Base-by-base conservation (phyloP, 2,329 filamentous ascomycete species). In the Sporothrix globosa region DNA sequence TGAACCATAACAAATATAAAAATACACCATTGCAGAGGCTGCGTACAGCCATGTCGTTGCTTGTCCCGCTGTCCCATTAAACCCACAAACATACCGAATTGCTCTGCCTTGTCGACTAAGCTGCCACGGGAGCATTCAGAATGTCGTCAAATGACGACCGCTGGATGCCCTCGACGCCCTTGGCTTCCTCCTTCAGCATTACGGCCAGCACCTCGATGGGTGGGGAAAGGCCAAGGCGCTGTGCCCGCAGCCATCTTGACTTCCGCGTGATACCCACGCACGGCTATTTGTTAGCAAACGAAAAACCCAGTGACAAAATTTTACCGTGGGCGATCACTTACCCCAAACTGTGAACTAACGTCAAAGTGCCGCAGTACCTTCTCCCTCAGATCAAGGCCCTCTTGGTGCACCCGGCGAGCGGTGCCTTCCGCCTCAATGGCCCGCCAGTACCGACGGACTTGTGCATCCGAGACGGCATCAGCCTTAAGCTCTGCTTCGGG, bases 321-420 rank as follows among this genome's bases (percentile, higher is more conserved):
- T 17, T 44, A 44, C 41, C 1, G 19, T n/a, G 19, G 2, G n/a
- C 13, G 2, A 27, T 69, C n/a, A 88, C 92, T 83, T 88, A 97
- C 93, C 70, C 96, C 96, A 79, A 92, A 99, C 76, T 97, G 92
- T 72, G 87, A 92, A 77, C 90, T 96, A 74, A 97, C 91, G 79
- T 99, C 96, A 81, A 96, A 99, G 78, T 97, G 92, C 73, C 95
- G 85, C 76, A 98, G 80, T 34, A 98, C 88, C 83, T 95, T 97
- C 84, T 98, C 94, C 70, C 91, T 85, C 60, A 91, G 74, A 13
- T 84, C 86, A 75, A 98, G 78, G 2, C 85, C 90, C 75, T 90
- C 80, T 80, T 97, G 93, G 77, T 98, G 96, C 48, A 97, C 89
- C 75, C 91, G 83, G 54, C 87, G 86, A 21, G 92, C 87, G 71